A percentile compares a stretch with the other conserved stretches of the same genome.
These are phyloP conservation scores for Pachysandra terminalis DNA, from an alignment of 164 flowering plant species.

Conservation along the genomic window DNA sequence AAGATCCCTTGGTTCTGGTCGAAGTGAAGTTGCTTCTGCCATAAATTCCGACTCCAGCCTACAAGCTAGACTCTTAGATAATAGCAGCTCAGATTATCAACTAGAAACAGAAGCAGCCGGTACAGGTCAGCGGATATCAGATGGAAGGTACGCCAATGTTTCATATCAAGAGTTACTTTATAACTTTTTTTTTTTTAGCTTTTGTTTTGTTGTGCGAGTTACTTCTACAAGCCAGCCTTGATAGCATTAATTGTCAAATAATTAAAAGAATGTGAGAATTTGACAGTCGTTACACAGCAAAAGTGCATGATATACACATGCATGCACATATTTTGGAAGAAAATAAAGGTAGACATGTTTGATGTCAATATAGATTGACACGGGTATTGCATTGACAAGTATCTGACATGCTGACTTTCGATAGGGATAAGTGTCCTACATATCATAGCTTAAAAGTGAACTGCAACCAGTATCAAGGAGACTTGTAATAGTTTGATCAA, in stretches of 20 bases:
- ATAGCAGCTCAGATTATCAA: conserved; percentile 29
- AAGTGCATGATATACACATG: background rate
- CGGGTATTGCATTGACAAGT: no score
- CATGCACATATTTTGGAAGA: no score
- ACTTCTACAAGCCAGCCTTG: no score
- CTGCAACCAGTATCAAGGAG: background rate
- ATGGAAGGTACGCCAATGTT: conserved; percentile 47
- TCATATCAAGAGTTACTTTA: background rate
- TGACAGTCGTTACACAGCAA: background rate
- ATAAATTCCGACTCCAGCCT: conserved; percentile 54
- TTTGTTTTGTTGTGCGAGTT: no score
- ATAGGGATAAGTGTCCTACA: no score
- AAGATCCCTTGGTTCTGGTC: conserved; percentile 56
- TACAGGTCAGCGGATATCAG: conserved; percentile 29
- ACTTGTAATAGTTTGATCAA: background rate
- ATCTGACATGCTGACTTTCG: no score
- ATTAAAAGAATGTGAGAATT: background rate
- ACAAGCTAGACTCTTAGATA: conserved; percentile 76
- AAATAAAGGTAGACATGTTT: no score
- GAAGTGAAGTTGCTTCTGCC: conserved; percentile 33
- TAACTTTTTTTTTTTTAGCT: no score
- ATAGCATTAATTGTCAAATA: no score
- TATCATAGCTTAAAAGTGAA: no score
- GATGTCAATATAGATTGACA: no score
- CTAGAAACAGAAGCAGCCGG: conserved; percentile 24